Evolutionary conservation across 1,284 basidiomycete species (phyloP).

Genomic region (Trichosporon faecale): DNA sequence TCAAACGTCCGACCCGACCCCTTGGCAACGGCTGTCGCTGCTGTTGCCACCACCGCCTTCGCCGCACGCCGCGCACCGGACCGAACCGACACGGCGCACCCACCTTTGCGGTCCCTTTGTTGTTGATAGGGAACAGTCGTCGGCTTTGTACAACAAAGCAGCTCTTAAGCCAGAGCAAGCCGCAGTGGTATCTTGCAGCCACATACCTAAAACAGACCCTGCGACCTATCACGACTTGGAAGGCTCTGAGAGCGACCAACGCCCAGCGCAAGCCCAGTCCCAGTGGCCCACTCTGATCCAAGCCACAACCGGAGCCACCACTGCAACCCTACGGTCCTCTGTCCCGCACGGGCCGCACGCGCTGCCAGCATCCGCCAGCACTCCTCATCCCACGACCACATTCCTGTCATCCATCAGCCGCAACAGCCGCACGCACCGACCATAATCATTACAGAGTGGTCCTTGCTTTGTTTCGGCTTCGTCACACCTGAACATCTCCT

Average conservation of each 20-base stretch:
- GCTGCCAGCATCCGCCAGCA: neutral
- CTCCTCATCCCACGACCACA: neutral
- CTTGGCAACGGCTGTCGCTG: neutral
- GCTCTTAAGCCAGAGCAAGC: neutral
- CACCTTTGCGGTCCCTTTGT: neutral
- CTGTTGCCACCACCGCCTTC: neutral
- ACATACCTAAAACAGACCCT: neutral
- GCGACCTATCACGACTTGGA: neutral
- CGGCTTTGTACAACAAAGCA: neutral
- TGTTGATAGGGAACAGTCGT: neutral
- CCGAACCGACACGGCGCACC: neutral
- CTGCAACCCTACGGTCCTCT: neutral
- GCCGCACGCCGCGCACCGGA: neutral
- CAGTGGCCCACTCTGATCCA: neutral
- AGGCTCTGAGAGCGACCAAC: neutral
- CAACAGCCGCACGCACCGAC: neutral
- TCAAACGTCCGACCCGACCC: neutral
- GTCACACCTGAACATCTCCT: neutral
- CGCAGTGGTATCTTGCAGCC: neutral
- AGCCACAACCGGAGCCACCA: neutral
- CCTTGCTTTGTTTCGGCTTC: constrained; percentile 1
- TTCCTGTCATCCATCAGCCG: neutral
- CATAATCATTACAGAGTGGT: neutral
- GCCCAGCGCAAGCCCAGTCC: too few relatives aligned
- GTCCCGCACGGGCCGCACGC: neutral